phyloP scores from a whole-genome alignment of 495 filamentous ascomycete species.

The Schizothecium vesticola region DNA sequence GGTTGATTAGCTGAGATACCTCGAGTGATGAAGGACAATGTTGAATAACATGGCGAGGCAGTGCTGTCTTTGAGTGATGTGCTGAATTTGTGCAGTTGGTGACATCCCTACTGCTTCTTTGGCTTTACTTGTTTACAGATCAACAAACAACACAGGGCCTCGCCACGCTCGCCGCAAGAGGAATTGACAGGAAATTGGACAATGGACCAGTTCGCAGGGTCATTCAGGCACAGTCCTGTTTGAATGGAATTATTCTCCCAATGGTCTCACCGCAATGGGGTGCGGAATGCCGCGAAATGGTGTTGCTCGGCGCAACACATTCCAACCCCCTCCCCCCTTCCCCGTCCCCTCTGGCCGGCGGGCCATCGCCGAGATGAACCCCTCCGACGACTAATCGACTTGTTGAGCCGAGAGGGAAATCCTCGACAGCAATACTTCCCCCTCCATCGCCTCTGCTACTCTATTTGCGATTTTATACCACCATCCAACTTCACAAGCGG shows the following conservation, averaged over 20 bases:
- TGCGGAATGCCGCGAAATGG: slow-evolving; percentile 5
- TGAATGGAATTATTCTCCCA: neutral
- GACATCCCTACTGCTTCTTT: neutral
- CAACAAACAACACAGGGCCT: neutral
- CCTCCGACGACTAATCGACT: neutral
- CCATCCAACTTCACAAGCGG: neutral
- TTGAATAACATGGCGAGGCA: neutral
- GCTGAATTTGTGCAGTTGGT: neutral
- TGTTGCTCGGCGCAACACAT: slow-evolving; percentile 18
- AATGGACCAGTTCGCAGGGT: neutral
- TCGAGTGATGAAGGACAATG: neutral
- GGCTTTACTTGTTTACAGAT: neutral
- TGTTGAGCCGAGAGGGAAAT: neutral
- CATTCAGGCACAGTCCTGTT: neutral
- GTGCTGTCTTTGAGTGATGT: neutral
- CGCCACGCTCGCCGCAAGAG: neutral
- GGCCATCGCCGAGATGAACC: neutral
- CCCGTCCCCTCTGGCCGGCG: neutral
- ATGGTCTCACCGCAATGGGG: neutral
- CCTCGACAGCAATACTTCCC: neutral
- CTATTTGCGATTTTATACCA: neutral
- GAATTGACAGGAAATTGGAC: neutral
- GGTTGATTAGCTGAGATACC: slow-evolving; percentile 2
- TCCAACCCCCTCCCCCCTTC: slow-evolving; percentile 7
- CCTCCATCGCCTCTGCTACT: neutral